Conservation (phyloP, 768 basidiomycete genomes). For the Amanita pseudoporphyria region DNA sequence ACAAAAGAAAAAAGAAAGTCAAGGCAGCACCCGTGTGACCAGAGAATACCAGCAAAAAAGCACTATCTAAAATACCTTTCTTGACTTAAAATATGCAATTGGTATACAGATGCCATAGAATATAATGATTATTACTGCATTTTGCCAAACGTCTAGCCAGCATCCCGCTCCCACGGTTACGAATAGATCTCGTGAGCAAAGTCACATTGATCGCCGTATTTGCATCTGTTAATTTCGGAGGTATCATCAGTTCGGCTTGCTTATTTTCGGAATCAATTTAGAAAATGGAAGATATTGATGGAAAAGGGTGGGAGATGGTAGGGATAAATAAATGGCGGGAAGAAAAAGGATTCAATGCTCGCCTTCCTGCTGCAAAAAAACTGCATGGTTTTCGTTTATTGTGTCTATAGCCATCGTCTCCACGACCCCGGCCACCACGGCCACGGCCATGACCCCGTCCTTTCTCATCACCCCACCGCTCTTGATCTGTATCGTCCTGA, state of each 20-base stretch:
- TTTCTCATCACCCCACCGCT: slow-evolving; percentile 35
- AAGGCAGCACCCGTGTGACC: background rate
- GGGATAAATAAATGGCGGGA: background rate
- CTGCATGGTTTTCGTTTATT: slow-evolving; percentile 85
- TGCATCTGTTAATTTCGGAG: slow-evolving; percentile 65
- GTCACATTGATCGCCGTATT: slow-evolving; percentile 83
- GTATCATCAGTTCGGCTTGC: slow-evolving; percentile 27
- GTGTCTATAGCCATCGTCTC: slow-evolving; percentile 56
- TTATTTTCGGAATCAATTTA: slow-evolving; percentile 25
- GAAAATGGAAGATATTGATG: slow-evolving; percentile 9
- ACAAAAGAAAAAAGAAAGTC: background rate
- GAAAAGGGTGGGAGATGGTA: background rate
- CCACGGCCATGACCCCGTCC: slow-evolving; percentile 44
- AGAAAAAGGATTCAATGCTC: slow-evolving; percentile 44
- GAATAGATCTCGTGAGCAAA: slow-evolving; percentile 56
- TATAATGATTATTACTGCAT: slow-evolving; percentile 3
- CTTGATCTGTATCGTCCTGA: slow-evolving; percentile 36
- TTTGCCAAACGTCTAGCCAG: background rate
- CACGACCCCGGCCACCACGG: slow-evolving; percentile 43
- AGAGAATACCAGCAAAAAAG: background rate
- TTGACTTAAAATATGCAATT: slow-evolving; percentile 8
- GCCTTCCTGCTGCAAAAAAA: slow-evolving; percentile 89
- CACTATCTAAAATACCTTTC: too few relatives aligned
- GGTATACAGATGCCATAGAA: slow-evolving; percentile 15
- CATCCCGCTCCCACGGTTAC: slow-evolving; percentile 6